phyloP scores from a whole-genome alignment of 2,329 filamentous ascomycete genomes.

The Exophiala lecanii-corni region DNA sequence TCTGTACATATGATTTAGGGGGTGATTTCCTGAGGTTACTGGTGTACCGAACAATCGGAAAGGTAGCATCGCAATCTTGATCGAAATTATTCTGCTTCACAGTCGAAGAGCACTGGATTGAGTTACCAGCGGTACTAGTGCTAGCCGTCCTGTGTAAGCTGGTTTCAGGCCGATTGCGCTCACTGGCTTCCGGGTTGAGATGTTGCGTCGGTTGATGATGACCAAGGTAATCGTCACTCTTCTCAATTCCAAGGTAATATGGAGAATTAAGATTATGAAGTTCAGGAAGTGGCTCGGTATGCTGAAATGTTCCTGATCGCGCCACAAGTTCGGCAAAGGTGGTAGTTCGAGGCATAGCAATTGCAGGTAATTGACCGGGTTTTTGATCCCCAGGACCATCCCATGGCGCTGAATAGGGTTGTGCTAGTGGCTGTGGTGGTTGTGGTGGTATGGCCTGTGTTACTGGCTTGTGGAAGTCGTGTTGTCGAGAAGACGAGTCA shows the following conservation, averaged over 20 bases:
- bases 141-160: background rate
- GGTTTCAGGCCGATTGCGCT: background rate
- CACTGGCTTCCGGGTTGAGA: too few relatives aligned
- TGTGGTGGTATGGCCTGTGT: too few relatives aligned
- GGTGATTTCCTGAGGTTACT: slow-evolving; percentile 63
- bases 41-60: slow-evolving; percentile 55
- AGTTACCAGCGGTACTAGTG: background rate
- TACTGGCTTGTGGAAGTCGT: too few relatives aligned
- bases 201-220: slow-evolving; percentile 17
- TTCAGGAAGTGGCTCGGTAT: slow-evolving; percentile 8
- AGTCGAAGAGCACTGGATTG: background rate
- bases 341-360: background rate
- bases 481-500: too few relatives aligned
- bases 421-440: too few relatives aligned
- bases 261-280: slow-evolving; percentile 38
- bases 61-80: background rate
- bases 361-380: background rate
- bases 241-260: slow-evolving; percentile 29
- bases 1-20: slow-evolving; percentile 65
- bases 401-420: background rate
- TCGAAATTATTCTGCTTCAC: background rate
- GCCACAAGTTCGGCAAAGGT: background rate
- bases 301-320: background rate
- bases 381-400: background rate
- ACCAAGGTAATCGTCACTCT: slow-evolving; percentile 28